A percentile compares a stretch with the other conserved stretches of the same genome.
phyloP scores from a whole-genome alignment of 768 basidiomycete species.

The Lactarius hatsudake region DNA sequence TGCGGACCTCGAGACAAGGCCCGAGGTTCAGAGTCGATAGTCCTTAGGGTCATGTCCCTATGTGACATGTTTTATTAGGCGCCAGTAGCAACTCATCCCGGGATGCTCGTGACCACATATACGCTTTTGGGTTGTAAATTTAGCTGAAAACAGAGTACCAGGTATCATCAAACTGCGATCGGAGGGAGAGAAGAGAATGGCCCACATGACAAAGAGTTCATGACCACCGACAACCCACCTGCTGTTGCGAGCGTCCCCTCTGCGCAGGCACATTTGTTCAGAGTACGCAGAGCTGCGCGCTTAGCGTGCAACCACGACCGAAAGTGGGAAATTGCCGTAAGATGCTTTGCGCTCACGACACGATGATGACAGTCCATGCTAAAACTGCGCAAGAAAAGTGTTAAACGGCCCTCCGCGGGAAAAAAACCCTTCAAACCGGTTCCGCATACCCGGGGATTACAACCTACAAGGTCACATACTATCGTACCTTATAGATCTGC shows the following conservation, averaged over 20 bases:
- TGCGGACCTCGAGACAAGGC: not conserved
- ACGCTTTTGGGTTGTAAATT: not conserved
- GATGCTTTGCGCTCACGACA: not conserved
- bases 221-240: not conserved
- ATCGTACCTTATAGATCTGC: conserved; percentile 80
- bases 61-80: not conserved
- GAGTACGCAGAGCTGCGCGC: not conserved
- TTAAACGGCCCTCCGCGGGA: not conserved
- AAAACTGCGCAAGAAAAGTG: conserved; percentile 1
- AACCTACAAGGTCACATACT: conserved; percentile 10
- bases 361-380: not conserved
- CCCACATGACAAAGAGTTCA: not conserved
- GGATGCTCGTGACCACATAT: not conserved
- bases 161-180: not conserved
- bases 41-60: not conserved
- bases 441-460: not conserved
- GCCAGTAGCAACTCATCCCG: not conserved
- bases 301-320: not conserved
- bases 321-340: not conserved
- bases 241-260: not conserved
- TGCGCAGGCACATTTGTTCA: not conserved
- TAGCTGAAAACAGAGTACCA: not conserved
- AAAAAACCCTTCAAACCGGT: not conserved
- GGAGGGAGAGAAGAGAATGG: not conserved
- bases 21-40: not conserved